Conservation (phyloP, 2,329 filamentous ascomycete genomes). For the Verticillium nonalfalfae region DNA sequence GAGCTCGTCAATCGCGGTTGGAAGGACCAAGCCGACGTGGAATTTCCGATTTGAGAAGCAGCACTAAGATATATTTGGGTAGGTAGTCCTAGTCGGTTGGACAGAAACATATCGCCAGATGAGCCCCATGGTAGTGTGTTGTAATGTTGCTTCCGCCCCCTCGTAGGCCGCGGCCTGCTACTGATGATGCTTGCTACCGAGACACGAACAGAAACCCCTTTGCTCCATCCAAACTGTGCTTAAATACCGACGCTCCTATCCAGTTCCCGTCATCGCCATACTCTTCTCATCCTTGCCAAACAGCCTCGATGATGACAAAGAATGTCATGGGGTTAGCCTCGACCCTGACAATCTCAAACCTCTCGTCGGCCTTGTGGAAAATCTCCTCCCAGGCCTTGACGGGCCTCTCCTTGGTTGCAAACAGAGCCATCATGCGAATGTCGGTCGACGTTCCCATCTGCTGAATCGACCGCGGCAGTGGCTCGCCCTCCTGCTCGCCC, state of each 20-base stretch:
- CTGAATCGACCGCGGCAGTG: constrained; percentile 26
- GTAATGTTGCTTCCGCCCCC: too few relatives aligned
- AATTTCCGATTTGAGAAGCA: constrained; percentile 26
- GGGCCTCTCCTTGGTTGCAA: constrained; percentile 40
- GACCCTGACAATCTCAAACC: constrained; percentile 31
- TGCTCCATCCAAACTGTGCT: not conserved
- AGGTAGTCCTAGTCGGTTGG: too few relatives aligned
- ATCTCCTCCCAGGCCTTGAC: constrained; percentile 38
- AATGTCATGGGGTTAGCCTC: constrained; percentile 28
- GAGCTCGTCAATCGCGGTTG: constrained; percentile 19
- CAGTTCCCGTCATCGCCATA: not conserved
- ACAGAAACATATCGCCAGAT: too few relatives aligned
- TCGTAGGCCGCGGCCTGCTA: too few relatives aligned
- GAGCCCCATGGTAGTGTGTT: too few relatives aligned
- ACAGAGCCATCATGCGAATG: constrained; percentile 42
- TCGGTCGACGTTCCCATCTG: constrained; percentile 36
- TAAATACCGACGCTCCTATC: not conserved
- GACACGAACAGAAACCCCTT: too few relatives aligned
- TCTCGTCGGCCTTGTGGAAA: constrained; percentile 36
- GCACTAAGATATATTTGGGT: not conserved
- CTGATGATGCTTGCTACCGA: too few relatives aligned
- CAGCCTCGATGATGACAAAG: constrained; percentile 28
- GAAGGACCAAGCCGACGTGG: constrained; percentile 21
- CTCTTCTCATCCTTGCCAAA: constrained; percentile 21
- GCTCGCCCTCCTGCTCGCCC: constrained; percentile 13